Percentiles rank a stretch among this genome's conserved stretches.
Conservation (phyloP, 352 stramenopile species). For the Elongisporangium undulatum region DNA sequence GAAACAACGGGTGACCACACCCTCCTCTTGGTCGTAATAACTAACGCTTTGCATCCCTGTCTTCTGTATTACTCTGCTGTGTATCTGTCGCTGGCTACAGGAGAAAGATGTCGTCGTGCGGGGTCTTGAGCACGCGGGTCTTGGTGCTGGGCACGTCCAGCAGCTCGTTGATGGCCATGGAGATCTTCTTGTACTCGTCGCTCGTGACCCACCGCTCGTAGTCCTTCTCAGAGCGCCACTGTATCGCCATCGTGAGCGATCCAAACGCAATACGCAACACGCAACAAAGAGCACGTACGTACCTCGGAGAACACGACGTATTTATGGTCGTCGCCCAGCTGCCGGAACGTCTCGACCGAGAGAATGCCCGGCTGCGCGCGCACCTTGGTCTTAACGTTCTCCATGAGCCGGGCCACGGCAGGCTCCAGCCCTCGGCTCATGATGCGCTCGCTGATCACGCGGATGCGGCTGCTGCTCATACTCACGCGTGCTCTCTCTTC, state of each 20-base stretch:
- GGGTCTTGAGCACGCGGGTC: constrained; percentile 75
- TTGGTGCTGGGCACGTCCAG: constrained; percentile 78
- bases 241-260: not conserved
- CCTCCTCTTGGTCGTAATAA: too few relatives aligned
- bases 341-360: constrained; percentile 71
- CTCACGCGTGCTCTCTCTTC: not conserved
- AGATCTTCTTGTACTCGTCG: constrained; percentile 76
- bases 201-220: constrained; percentile 78
- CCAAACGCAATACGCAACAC: not conserved
- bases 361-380: constrained; percentile 68
- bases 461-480: constrained; percentile 39
- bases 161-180: constrained; percentile 78
- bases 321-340: constrained; percentile 79
- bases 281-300: not conserved
- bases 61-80: not conserved
- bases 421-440: constrained; percentile 87
- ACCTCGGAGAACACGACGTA: constrained; percentile 89
- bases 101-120: constrained; percentile 82
- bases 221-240: constrained; percentile 79
- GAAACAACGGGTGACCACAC: constrained; percentile 7
- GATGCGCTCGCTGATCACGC: constrained; percentile 82
- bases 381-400: constrained; percentile 81
- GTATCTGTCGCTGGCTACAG: constrained; percentile 25
- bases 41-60: not conserved
- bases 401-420: constrained; percentile 79